Base-by-base conservation (phyloP, 495 filamentous ascomycete species). In the Parathielavia hyrcaniae region DNA sequence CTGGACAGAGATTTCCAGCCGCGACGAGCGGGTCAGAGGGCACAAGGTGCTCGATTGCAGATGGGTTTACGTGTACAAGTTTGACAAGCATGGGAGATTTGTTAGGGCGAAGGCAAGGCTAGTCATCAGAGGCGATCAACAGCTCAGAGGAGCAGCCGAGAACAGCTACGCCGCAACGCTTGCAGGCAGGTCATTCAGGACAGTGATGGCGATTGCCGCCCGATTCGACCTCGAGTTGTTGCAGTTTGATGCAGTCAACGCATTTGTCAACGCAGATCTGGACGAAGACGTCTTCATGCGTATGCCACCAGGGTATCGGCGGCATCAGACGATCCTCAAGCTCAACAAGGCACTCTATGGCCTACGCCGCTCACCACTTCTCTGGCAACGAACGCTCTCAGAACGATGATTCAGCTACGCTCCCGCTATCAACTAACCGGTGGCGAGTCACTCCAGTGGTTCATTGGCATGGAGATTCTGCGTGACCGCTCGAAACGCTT, bases 401-500 rank as follows among this genome's bases (percentile, higher is more conserved):
- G n/a, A 19, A 8, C 14, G 6, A 35, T 51, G 8, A 23, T 0
- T 16, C n/a, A 49, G 30, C 58, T 60, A 0, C 43, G 41, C 17
- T 22, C 39, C 39, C 49, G 35, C 36, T 60, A 54, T 44, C 5
- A 55, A 41, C 19, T 60, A 20, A 54, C 58, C 17, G 58, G 58
- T 19, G 58, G 58, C 22, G 44, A 50, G 9, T 9, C 39, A n/a
- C 50, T 60, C 4, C 43, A 48, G 7, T 60, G 58, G 58, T 60
- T 60, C 26, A 23, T 60, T 11, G 58, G 58, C 5, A 60, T 60
- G 14, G 50, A 54, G 35, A 26, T 60, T 12, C 51, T 30, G 0
- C 45, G 58, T 38, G 51, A 60, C 43, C 45, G 50, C 16, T 16
- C 22, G 10, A 60, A 55, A 49, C 26, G 51, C 13, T 23, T 60